Percentiles rank a stretch among this genome's conserved stretches.
Conservation (phyloP, 768 basidiomycete genomes). For the Collybia sp. region DNA sequence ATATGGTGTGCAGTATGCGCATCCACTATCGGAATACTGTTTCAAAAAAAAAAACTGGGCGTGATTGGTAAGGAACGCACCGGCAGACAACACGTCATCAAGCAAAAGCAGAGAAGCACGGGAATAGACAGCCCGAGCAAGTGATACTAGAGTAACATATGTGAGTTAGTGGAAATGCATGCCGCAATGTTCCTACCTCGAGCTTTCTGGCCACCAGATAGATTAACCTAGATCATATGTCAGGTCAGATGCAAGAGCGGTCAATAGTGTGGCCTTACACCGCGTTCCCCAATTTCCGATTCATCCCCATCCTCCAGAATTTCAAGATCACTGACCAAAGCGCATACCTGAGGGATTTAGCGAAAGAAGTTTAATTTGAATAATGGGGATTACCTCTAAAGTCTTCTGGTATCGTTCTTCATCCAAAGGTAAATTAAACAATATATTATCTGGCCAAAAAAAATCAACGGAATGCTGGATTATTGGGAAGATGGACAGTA, state of each 20-base stretch:
- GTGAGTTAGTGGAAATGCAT: background rate
- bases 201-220: constrained; percentile 64
- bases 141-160: constrained; percentile 40
- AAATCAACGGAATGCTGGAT: background rate
- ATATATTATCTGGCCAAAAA: constrained; percentile 52
- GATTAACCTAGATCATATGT: constrained; percentile 30
- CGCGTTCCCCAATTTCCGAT: constrained; percentile 84
- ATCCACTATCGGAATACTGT: constrained; percentile 50
- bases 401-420: constrained; percentile 74
- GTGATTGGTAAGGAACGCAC: constrained; percentile 18
- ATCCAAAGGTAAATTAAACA: constrained; percentile 69
- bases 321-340: constrained; percentile 68
- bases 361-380: background rate
- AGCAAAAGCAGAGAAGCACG: constrained; percentile 77
- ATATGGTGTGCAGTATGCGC: constrained; percentile 92
- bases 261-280: constrained; percentile 37
- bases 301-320: constrained; percentile 88
- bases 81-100: constrained; percentile 73
- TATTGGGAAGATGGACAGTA: constrained; percentile 3
- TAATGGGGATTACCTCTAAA: constrained; percentile 57
- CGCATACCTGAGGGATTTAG: constrained; percentile 42
- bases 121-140: constrained; percentile 88
- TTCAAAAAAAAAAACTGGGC: background rate
- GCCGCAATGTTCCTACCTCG: constrained; percentile 43
- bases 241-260: background rate